phyloP scores from a whole-genome alignment of 768 basidiomycete species.

The Sarcodon aspratus region DNA sequence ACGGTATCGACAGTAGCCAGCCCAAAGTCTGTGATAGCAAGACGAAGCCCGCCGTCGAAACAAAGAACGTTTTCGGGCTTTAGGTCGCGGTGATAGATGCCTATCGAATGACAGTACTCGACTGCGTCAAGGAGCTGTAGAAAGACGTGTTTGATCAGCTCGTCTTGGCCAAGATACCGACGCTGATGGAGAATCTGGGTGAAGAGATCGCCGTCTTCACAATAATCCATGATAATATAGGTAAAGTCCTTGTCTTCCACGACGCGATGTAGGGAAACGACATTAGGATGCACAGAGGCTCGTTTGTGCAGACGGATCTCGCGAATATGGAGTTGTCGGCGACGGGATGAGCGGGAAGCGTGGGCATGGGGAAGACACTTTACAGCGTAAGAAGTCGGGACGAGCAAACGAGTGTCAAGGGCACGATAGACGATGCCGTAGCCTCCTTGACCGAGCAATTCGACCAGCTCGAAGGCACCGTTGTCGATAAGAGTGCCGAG shows the following conservation, averaged over 20 bases:
- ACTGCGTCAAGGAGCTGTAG: slow-evolving; percentile 90
- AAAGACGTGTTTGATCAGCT: slow-evolving; percentile 82
- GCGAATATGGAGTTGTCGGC: slow-evolving; percentile 70
- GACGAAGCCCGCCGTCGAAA: slow-evolving; percentile 60
- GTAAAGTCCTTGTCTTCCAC: slow-evolving; percentile 74
- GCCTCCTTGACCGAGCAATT: slow-evolving; percentile 85
- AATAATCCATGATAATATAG: slow-evolving; percentile 92
- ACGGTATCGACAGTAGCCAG: slow-evolving; percentile 80
- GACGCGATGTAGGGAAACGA: slow-evolving; percentile 84
- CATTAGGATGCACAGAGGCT: slow-evolving; percentile 62
- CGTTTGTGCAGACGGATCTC: slow-evolving; percentile 79
- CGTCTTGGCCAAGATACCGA: slow-evolving; percentile 76
- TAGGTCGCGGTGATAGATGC: slow-evolving; percentile 93
- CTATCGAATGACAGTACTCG: slow-evolving; percentile 82
- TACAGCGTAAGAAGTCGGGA: slow-evolving; percentile 66
- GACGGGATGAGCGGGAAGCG: slow-evolving; percentile 37
- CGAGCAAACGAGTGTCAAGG: slow-evolving; percentile 37
- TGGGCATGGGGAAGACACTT: slow-evolving; percentile 71
- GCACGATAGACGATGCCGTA: slow-evolving; percentile 95
- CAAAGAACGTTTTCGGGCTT: slow-evolving; percentile 96
- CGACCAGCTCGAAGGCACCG: slow-evolving; percentile 70
- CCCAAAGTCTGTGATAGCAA: slow-evolving; percentile 93
- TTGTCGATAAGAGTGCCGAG: slow-evolving; percentile 79
- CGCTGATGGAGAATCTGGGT: slow-evolving; percentile 73
- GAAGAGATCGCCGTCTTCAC: slow-evolving; percentile 84